Evolutionary conservation across 2,329 filamentous ascomycete species (phyloP).

Genomic region (Furcasterigmium sp.): DNA sequence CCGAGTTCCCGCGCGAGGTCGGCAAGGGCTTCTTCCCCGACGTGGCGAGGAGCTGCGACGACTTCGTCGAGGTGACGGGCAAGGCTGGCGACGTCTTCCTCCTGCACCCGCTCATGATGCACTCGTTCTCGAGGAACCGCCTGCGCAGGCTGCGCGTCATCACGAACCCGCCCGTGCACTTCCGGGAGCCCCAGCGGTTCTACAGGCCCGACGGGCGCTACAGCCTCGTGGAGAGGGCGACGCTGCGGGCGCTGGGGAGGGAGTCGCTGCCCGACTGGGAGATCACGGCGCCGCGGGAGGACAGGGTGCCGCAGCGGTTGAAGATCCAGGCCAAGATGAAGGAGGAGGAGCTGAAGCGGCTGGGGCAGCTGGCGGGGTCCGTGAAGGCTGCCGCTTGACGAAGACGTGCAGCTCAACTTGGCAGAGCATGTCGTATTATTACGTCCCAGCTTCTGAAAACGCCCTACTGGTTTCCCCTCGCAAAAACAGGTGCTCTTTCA

Average conservation of each 20-base stretch:
- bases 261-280: slow-evolving; percentile 46
- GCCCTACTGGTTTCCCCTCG: no score
- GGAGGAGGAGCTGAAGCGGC: slow-evolving; percentile 30
- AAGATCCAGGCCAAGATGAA: slow-evolving; percentile 21
- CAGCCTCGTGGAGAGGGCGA: slow-evolving; percentile 51
- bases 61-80: slow-evolving; percentile 50
- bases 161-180: slow-evolving; percentile 32
- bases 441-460: no score
- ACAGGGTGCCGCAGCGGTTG: slow-evolving; percentile 34
- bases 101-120: slow-evolving; percentile 56
- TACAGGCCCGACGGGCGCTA: slow-evolving; percentile 41
- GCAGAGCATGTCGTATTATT: no score
- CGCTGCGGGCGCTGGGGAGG: slow-evolving; percentile 40
- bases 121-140: slow-evolving; percentile 37
- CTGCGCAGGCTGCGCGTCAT: slow-evolving; percentile 18
- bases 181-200: slow-evolving; percentile 47
- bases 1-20: slow-evolving; percentile 35
- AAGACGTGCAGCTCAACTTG: no score
- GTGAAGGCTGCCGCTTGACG: slow-evolving; percentile 99
- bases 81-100: slow-evolving; percentile 51
- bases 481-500: no score
- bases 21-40: slow-evolving; percentile 39
- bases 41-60: slow-evolving; percentile 32
- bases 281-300: slow-evolving; percentile 42
- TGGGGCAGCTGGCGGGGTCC: slow-evolving; percentile 20